Base-by-base conservation (phyloP, 2,329 filamentous ascomycete genomes). In the Periglandula ipomoeae region DNA sequence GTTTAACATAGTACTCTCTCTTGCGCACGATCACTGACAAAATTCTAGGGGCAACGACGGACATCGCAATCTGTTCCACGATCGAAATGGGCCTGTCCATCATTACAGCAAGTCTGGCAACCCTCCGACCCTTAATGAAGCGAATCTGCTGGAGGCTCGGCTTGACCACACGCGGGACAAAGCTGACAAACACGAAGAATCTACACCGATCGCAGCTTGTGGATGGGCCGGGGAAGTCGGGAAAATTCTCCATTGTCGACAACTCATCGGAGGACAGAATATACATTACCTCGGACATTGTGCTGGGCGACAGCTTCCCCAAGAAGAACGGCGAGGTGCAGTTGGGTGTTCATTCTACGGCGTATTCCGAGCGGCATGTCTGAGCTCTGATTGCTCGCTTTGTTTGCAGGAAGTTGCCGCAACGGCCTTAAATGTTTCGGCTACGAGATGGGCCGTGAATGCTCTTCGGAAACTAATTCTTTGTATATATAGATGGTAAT, bases 41-140 rank as follows among this genome's bases (percentile, higher is more conserved):
- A 37, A 26, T 42, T 23, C 26, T 22, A 61, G 68, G 57, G 57
- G 64, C 65, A 23, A 72, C 70, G 0, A 48, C 64, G 44, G 65
- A 69, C 50, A 69, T 74, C 44, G 71, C 71, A 15, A 70, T 75
- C 54, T 76, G 71, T 71, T 73, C 72, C 1, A 70, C 67, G 0
- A 61, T 69, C 6, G 74, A 77, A 47, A 62, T 70, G 32, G 70
- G 69, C 11, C 63, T 77, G 1, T 70, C 71, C 43, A 70, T 77
- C 53, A 68, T 68, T 6, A 73, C 73, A 7, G 70, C 69, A n/a
- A 68, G 67, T 22, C 64, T 73, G 6, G 70, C 71, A 5, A 74
- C 72, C 0, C 61, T 76, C 5, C 68, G 71, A 0, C 74, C 73
- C 0, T 61, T 77, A 1, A 49, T 68, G 51, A 65, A 65, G 48